Evolutionary conservation across 305 asterid species (phyloP), one percentile per base, ranked within the genome.

Genomic region (Plantago coronopus): DNA sequence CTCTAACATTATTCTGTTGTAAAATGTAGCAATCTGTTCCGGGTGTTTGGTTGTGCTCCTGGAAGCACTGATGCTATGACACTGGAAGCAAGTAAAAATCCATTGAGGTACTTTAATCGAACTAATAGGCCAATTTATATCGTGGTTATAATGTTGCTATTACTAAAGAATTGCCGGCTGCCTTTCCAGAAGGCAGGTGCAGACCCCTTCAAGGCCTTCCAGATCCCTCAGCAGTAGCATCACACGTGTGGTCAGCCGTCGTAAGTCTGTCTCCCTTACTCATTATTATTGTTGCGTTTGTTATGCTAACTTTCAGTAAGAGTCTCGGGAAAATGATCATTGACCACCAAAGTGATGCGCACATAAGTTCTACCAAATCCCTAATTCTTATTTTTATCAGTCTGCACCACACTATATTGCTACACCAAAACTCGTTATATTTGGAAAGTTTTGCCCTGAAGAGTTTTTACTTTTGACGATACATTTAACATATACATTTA

Each of bases 31-130:
- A 89, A 93, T 74, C 82, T 89, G 60, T 93, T 93, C 78, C 95
- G 97, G 2, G 95, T 93, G 57, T 93, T 93, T 62, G 99, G 99
- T 59, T 83, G 89, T 70, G 80, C 78, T 63, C 69, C 85, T 38
- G 95, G 94, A 58, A 85, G 88, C 74, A 74, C 95, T 42, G 99
- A 93, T 77, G 87, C 96, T 43, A 80, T 91, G 50, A 77, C 96
- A 56, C 83, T 93, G 72, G 99, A 93, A 82, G 97, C 97, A 48
- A 93, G 96, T 87, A 89, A 89, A 81, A 89, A 84, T 57, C 99
- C 99, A 0, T 85, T 87, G 95, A 93, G 97, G 99, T 93, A 78
- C 65, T 48, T 61, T 50, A 23, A 31, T 66, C 25, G 47, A 50
- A 63, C 42, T 49, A 50, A 25, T 34, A 21, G 27, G 56, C 60